Evolutionary conservation across 352 stramenopile species (phyloP).

Genomic region (Aphanomyces astaci): DNA sequence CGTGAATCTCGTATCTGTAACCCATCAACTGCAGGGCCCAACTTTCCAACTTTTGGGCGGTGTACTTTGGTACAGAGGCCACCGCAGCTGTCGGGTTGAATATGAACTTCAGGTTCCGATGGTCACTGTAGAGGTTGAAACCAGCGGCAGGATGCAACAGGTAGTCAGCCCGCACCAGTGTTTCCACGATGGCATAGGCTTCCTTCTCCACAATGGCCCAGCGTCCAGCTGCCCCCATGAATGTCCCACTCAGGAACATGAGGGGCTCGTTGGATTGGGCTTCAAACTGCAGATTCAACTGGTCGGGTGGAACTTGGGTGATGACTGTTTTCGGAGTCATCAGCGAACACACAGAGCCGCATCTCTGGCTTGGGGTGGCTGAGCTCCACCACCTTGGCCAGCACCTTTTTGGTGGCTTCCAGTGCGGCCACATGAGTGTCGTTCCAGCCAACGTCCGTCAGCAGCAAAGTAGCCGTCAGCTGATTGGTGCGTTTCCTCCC

Average conservation of each 20-base stretch:
- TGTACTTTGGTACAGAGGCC: conserved; percentile 22
- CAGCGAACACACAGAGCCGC: conserved; percentile 26
- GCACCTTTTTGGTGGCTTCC: neutral
- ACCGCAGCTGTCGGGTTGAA: neutral
- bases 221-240: neutral
- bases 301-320: conserved; percentile 6
- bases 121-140: conserved; percentile 15
- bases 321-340: conserved; percentile 23
- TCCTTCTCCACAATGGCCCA: conserved; percentile 18
- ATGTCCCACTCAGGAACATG: neutral
- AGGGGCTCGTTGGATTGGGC: conserved; percentile 26
- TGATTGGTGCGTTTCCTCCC: neutral
- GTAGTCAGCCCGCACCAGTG: conserved; percentile 10
- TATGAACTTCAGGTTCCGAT: conserved; percentile 14
- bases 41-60: conserved; percentile 24
- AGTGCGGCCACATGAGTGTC: neutral
- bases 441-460: neutral
- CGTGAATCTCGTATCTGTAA: conserved; percentile 17
- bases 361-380: conserved; percentile 19
- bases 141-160: conserved; percentile 1
- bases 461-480: neutral
- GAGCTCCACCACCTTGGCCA: neutral
- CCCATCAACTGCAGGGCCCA: conserved; percentile 23
- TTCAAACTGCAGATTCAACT: neutral
- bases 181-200: conserved; percentile 9